Base-by-base conservation (phyloP, 768 basidiomycete genomes). In the Psilocybe azurescens region DNA sequence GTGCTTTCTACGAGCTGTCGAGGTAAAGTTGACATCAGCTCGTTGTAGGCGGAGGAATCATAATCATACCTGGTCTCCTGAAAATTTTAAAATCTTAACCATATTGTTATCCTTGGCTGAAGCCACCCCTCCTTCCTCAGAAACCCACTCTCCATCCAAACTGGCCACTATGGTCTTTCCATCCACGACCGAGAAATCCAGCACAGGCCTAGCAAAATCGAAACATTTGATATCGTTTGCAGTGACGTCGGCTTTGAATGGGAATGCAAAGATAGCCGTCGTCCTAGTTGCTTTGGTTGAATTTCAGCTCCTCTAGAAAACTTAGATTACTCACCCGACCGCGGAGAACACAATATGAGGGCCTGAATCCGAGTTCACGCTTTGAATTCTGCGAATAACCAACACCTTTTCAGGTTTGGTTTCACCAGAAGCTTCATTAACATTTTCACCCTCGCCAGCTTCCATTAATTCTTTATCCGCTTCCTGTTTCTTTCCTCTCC, bases 261-360 rank as follows among this genome's bases (percentile, higher is more conserved):
- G 60, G 65, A 71, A 74, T 53, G 74, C 78, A 72, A 93, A 94
- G 9, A 94, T 67, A 0, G 91, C 90, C 1, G 88, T 87, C 3
- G 86, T 84, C 18, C 93, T 94, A 69, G 2, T 29, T 1, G 6
- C 41, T 3, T 46, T 7, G 16, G 14, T 47, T 11, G n/a, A 36
- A 33, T 6, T 53, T 56, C 57, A 52, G n/a, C 44, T 47, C 13
- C 38, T 38, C 3, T 18, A 46, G 36, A 56, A 14, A 52, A 44
- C 28, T 56, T 48, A 18, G 33, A 28, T 24, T 10, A 75, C 88
- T 50, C 67, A 94, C 93, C 93, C 93, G 56, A 91, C 80, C 5
- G 81, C 90, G 61, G 79, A 89, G 71, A 94, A 94, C 5, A 93
- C 62, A 13, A 93, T 65, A 63, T 80, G 74, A 4, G 70, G 73